Evolutionary conservation across 345 rosid species (phyloP).

Genomic region (Camelina neglecta): DNA sequence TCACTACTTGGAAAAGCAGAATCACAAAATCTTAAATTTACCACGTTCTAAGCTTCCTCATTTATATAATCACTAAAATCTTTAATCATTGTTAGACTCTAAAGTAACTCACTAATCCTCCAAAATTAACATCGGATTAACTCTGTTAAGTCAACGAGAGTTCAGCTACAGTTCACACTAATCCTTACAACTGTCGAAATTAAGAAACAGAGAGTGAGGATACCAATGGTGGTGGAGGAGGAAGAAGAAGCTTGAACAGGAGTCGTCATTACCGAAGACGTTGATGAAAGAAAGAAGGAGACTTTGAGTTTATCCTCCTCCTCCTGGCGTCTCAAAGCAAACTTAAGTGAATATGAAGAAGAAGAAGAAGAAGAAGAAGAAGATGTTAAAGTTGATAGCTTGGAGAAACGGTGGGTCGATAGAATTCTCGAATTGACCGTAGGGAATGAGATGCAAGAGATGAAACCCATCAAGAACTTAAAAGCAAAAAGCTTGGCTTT

Average conservation of each 20-base stretch:
- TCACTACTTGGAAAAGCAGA: slow-evolving; percentile 18
- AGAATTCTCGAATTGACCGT: slow-evolving; percentile 23
- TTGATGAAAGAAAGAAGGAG: slow-evolving; percentile 27
- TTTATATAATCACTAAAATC: neutral
- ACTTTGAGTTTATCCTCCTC: slow-evolving; percentile 36
- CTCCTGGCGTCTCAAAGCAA: slow-evolving; percentile 28
- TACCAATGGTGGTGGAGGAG: slow-evolving; percentile 62
- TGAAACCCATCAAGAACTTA: slow-evolving; percentile 49
- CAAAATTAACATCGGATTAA: slow-evolving; percentile 4
- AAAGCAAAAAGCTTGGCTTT: neutral
- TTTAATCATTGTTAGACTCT: neutral
- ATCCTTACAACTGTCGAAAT: slow-evolving; percentile 1
- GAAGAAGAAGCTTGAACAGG: slow-evolving; percentile 57
- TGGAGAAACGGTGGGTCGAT: slow-evolving; percentile 28
- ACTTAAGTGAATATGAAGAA: slow-evolving; percentile 20
- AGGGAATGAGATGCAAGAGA: slow-evolving; percentile 41
- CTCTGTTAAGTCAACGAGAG: slow-evolving; percentile 20
- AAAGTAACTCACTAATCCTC: slow-evolving; percentile 5
- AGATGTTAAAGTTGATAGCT: slow-evolving; percentile 7
- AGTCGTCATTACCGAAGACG: slow-evolving; percentile 46
- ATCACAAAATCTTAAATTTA: neutral
- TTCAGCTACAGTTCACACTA: neutral
- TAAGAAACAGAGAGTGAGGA: slow-evolving; percentile 21
- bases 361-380: neutral
- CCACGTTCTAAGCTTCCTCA: neutral